Conservation (phyloP, 78 protist genomes). For the Cavenderia fasciculata region DNA sequence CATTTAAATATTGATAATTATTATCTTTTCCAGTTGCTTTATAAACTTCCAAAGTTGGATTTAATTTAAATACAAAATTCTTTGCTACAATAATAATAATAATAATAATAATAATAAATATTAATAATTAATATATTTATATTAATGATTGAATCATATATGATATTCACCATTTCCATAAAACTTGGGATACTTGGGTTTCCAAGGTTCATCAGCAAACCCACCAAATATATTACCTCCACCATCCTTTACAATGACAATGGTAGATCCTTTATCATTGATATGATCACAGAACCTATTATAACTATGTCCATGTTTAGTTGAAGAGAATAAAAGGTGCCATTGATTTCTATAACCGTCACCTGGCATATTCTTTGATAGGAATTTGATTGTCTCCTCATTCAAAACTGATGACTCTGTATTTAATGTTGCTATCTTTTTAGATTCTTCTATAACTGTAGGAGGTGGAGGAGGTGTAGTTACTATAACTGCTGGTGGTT, state of each 20-base stretch:
- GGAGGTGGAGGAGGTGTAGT: neutral
- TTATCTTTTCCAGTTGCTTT: constrained; percentile 16
- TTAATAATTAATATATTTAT: no score
- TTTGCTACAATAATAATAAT: no score
- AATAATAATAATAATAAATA: no score
- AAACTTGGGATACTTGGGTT: constrained; percentile 51
- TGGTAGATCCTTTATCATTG: constrained; percentile 32
- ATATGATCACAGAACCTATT: constrained; percentile 36
- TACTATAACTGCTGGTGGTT: neutral
- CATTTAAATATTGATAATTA: constrained; percentile 46
- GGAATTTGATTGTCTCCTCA: constrained; percentile 6
- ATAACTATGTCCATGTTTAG: constrained; percentile 44
- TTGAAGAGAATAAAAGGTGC: constrained; percentile 35
- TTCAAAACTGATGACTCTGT: constrained; percentile 1
- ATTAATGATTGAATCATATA: no score
- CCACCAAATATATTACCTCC: constrained; percentile 71
- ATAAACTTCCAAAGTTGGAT: constrained; percentile 16
- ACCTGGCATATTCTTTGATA: constrained; percentile 26
- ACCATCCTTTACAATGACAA: constrained; percentile 37
- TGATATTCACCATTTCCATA: constrained; percentile 34
- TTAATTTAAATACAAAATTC: constrained; percentile 17
- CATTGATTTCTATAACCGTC: constrained; percentile 31
- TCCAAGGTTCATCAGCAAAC: constrained; percentile 42
- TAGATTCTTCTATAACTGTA: neutral
- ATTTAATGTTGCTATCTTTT: constrained; percentile 11